Conservation (phyloP, 169 alveolate genomes). For the Babesia gibsoni region DNA sequence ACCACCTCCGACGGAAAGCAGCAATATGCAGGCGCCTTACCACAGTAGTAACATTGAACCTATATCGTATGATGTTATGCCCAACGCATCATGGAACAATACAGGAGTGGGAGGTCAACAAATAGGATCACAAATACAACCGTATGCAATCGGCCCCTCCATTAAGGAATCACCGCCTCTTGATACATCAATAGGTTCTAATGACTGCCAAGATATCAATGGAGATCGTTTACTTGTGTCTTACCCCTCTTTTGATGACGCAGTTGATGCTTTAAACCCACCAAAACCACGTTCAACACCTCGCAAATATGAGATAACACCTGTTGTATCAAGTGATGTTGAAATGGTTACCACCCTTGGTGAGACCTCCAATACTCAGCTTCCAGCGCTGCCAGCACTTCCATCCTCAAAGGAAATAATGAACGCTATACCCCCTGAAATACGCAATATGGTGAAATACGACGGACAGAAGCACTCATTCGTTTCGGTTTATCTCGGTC, state of each 20-base stretch:
- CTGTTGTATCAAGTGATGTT: too few relatives aligned
- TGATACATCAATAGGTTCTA: too few relatives aligned
- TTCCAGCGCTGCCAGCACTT: too few relatives aligned
- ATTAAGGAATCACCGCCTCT: background rate
- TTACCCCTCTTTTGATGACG: background rate
- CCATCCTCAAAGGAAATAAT: background rate
- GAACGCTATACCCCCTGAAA: slow-evolving; percentile 41
- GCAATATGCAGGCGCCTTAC: background rate
- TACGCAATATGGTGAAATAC: slow-evolving; percentile 39
- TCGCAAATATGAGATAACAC: too few relatives aligned
- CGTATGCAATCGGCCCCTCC: background rate
- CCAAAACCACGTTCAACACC: background rate
- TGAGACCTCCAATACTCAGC: too few relatives aligned
- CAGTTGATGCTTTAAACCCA: background rate
- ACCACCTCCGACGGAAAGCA: slow-evolving; percentile 1
- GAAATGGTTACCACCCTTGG: too few relatives aligned
- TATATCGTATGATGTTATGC: background rate
- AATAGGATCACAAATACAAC: background rate
- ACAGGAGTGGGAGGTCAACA: background rate
- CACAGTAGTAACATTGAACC: background rate
- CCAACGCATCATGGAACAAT: background rate
- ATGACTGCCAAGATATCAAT: background rate
- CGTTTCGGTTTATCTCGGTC: slow-evolving; percentile 65
- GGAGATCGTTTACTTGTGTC: background rate
- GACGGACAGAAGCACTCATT: slow-evolving; percentile 67